phyloP scores from a whole-genome alignment of 352 stramenopile genomes.

The Phytophthora megakarya region DNA sequence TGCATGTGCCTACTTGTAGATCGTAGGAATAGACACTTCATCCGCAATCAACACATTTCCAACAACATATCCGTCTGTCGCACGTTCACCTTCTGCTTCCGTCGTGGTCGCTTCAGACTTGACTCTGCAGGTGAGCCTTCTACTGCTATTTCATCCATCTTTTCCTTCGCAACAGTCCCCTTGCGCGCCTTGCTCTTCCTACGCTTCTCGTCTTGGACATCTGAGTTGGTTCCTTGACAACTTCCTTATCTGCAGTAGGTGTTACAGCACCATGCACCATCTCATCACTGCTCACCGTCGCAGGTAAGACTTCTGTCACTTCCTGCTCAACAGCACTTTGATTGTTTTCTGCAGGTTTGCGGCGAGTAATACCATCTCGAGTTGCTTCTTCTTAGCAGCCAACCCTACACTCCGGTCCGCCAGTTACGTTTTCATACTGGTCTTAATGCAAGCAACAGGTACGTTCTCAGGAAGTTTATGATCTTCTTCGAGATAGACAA shows the following conservation, averaged over 20 bases:
- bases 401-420: not conserved
- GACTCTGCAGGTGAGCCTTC: not conserved
- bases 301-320: no score
- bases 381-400: not conserved
- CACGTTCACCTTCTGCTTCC: not conserved
- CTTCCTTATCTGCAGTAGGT: not conserved
- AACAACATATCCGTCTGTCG: constrained; percentile 8
- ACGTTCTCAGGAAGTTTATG: constrained; percentile 5
- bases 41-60: not conserved
- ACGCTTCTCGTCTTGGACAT: not conserved
- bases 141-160: constrained; percentile 1
- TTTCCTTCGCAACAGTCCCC: not conserved
- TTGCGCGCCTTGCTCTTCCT: constrained; percentile 1
- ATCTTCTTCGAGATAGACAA: not conserved
- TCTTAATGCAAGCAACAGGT: constrained; percentile 3
- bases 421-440: constrained; percentile 8
- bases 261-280: no score
- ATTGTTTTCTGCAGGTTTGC: not conserved
- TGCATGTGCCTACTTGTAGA: not conserved
- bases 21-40: not conserved
- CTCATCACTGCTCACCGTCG: not conserved
- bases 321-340: no score
- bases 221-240: not conserved
- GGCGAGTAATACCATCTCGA: not conserved
- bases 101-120: constrained; percentile 10